Conservation (phyloP, 441 rosid species). For the Bruguiera hainesii region DNA sequence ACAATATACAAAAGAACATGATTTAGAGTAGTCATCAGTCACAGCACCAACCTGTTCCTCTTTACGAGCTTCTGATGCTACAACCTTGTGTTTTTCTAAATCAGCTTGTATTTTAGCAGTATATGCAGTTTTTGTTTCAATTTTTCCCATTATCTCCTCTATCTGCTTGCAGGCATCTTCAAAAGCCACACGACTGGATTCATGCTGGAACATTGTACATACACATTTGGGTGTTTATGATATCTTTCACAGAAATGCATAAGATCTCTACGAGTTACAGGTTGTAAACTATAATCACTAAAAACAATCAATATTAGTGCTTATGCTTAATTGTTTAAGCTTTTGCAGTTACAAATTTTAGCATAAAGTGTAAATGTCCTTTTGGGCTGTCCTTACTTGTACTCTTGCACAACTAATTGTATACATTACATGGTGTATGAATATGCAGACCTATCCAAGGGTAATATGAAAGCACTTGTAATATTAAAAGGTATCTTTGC, state of each 20-base stretch:
- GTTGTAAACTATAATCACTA: background rate
- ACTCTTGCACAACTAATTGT: too few relatives aligned
- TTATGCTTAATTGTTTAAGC: too few relatives aligned
- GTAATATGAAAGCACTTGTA: too few relatives aligned
- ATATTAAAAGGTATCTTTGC: background rate
- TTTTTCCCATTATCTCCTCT: constrained; percentile 47
- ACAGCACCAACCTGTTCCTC: constrained; percentile 56
- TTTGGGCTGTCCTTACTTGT: too few relatives aligned
- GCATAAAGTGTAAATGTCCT: too few relatives aligned
- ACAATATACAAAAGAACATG: constrained; percentile 1
- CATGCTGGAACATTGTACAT: constrained; percentile 57
- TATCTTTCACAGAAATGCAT: background rate
- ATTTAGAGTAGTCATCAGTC: constrained; percentile 15
- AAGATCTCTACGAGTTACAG: background rate
- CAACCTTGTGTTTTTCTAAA: constrained; percentile 56
- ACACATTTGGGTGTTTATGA: constrained; percentile 15
- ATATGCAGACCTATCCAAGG: too few relatives aligned
- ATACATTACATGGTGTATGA: too few relatives aligned
- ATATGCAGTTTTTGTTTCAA: constrained; percentile 42
- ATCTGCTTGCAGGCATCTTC: constrained; percentile 76
- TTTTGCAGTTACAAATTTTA: too few relatives aligned
- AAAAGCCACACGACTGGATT: constrained; percentile 69
- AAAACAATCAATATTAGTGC: background rate
- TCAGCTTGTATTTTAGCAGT: constrained; percentile 46
- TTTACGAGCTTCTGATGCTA: constrained; percentile 66